phyloP scores from a whole-genome alignment of 164 flowering plant genomes.

The Vitis rotundifolia region DNA sequence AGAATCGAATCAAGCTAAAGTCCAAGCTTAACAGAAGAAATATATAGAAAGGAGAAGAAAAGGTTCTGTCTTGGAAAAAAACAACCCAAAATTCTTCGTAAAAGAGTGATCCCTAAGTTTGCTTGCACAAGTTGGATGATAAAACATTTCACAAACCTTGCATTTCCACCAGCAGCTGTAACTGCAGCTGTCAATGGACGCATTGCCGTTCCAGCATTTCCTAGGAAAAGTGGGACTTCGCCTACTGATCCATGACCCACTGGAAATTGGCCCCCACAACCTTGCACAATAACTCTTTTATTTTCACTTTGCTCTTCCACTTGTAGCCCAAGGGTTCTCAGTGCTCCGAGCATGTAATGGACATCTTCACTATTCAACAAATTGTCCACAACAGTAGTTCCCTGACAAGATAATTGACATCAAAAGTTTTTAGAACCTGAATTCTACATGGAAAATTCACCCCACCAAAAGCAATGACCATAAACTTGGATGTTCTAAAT shows the following conservation, averaged over 20 bases:
- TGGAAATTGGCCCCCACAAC: slow-evolving; percentile 85
- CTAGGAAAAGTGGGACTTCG: slow-evolving; percentile 84
- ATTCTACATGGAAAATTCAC: background rate
- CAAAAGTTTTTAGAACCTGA: background rate
- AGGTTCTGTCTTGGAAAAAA: background rate
- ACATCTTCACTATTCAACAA: slow-evolving; percentile 88
- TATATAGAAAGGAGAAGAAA: background rate
- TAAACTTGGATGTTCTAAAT: too few relatives aligned
- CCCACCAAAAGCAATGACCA: background rate
- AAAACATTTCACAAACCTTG: slow-evolving; percentile 51
- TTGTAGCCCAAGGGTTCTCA: slow-evolving; percentile 68
- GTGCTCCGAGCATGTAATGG: slow-evolving; percentile 86
- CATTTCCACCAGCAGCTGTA: slow-evolving; percentile 91
- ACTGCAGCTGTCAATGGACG: slow-evolving; percentile 99
- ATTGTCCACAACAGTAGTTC: slow-evolving; percentile 93
- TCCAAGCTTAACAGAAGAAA: background rate
- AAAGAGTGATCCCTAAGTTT: background rate
- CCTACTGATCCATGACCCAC: slow-evolving; percentile 55
- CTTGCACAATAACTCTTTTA: slow-evolving; percentile 71
- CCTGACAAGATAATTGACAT: slow-evolving; percentile 37
- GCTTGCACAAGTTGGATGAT: background rate
- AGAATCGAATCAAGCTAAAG: background rate
- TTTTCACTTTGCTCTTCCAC: slow-evolving; percentile 60
- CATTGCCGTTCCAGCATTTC: slow-evolving; percentile 99
- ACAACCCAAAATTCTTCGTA: background rate